These are phyloP conservation scores for Fusarium sp. DNA, from an alignment of 2,329 filamentous ascomycete genomes.

Conservation along the genomic window DNA sequence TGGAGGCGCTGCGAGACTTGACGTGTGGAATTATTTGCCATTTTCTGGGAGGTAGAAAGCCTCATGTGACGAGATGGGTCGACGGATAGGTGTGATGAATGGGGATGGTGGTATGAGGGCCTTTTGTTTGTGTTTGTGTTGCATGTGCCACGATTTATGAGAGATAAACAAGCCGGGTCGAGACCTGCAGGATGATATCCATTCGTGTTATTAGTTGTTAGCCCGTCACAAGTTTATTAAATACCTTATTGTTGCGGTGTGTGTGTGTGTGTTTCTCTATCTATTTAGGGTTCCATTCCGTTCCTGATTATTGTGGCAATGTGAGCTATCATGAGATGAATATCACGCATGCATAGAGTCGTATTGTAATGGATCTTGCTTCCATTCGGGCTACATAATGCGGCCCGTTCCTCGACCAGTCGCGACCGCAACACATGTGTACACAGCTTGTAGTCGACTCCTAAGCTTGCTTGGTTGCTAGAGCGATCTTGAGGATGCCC, in stretches of 20 bases:
- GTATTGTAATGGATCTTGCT: not conserved
- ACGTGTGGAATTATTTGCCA: constrained; percentile 19
- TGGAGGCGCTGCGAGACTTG: constrained; percentile 28
- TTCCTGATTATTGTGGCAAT: not conserved
- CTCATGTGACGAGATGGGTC: constrained; percentile 20
- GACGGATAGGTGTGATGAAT: constrained; percentile 19
- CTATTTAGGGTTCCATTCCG: not conserved
- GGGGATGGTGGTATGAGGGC: constrained; percentile 30
- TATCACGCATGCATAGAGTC: not conserved
- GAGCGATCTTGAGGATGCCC: constrained; percentile 11
- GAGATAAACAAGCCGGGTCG: constrained; percentile 46
- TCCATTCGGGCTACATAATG: constrained; percentile 9
- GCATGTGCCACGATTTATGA: constrained; percentile 49
- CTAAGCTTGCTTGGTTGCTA: constrained; percentile 10
- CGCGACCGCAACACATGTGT: constrained; percentile 30
- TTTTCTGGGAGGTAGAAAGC: constrained; percentile 25
- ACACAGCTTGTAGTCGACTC: not conserved
- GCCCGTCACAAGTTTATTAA: constrained; percentile 10
- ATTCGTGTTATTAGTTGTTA: constrained; percentile 40
- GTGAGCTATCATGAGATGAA: not conserved
- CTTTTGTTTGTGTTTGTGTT: constrained; percentile 39
- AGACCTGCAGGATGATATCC: constrained; percentile 47
- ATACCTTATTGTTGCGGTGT: not conserved
- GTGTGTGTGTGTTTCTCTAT: not conserved
- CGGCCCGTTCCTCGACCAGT: constrained; percentile 31